Evolutionary conservation across 306 rosid species (phyloP).

Genomic region (Crataegus laevigata): DNA sequence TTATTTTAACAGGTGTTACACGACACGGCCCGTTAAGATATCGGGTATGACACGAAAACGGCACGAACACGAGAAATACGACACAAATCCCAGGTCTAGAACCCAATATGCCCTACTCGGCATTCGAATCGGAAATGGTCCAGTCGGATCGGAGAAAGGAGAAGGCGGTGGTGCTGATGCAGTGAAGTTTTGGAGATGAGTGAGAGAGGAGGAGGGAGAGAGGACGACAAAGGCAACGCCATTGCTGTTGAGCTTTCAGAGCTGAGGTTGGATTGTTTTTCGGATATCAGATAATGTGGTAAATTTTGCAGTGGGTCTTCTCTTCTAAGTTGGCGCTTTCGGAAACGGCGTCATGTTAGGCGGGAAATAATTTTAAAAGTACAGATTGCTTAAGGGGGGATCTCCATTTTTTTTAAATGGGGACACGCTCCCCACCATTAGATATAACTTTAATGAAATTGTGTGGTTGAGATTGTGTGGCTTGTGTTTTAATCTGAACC

Average conservation of each 20-base stretch:
- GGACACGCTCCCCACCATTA: too few species aligned
- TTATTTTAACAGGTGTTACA: too few species aligned
- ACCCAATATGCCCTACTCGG: slow-evolving; percentile 67
- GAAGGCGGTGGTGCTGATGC: slow-evolving; percentile 16
- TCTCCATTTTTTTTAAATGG: too few species aligned
- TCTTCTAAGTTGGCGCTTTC: not conserved
- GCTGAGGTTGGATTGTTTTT: not conserved
- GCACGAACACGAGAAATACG: too few species aligned
- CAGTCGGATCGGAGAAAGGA: not conserved
- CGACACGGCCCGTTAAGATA: too few species aligned
- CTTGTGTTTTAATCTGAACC: too few species aligned
- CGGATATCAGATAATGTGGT: slow-evolving; percentile 23
- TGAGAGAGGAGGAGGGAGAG: slow-evolving; percentile 37
- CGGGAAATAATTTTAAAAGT: not conserved
- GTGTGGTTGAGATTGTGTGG: too few species aligned
- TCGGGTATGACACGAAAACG: too few species aligned
- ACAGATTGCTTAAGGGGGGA: too few species aligned
- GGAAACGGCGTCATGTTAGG: slow-evolving; percentile 14
- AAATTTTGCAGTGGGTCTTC: not conserved
- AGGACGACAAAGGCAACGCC: slow-evolving; percentile 39
- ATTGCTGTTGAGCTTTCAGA: slow-evolving; percentile 13
- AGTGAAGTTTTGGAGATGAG: slow-evolving; percentile 24
- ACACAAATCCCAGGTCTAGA: too few species aligned
- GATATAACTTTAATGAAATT: too few species aligned
- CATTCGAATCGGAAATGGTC: slow-evolving; percentile 45